Base-by-base conservation (phyloP, 164 flowering plant genomes). In the Cinnamomum chago region DNA sequence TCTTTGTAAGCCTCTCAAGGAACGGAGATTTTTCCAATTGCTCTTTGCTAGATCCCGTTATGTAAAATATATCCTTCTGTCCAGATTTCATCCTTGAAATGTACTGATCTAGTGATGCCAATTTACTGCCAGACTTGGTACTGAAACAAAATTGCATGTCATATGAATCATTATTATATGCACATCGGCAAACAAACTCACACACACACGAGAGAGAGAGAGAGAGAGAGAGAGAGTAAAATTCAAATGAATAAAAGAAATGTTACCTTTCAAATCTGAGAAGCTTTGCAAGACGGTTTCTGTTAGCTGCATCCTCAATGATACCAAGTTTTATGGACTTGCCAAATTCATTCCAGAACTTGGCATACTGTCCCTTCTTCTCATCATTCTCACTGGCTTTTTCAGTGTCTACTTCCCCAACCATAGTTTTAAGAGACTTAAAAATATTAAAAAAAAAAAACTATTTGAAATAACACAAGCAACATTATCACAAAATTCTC, bases 311-410 rank as follows among this genome's bases (percentile, higher is more conserved):
- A 88, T 95, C 99, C 83, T 95, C 99, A 72, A 93, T 85, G 70
- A 95, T 95, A 62, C 99, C 99, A 73, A 95, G 95, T 76, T 95
- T 95, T 27, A 95, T 87, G 25, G 98, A 93, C 83, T 95, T 95
- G 58, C 97, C 98, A 85, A 93, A 95, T 80, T 93, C 98, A 76
- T 95, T 92, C 98, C 98, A 95, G 85, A 95, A 95, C 78, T 88
- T 91, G 0, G 97, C 76, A 64, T 95, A 95, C 72, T 91, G 87
- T 47, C 98, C 99, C 77, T 84, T 93, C 86, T 95, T 95, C 70
- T 92, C 99, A 84, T 90, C 85, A 68, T 80, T 76, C 65, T 90
- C 96, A 70, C 77, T 58, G 24, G 89, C 82, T 76, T 90, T 84
- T 68, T 90, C 94, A 62, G 80, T 82, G 28, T 91, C 97, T 90